These are phyloP conservation scores for Fusarium goolgardi DNA, from an alignment of 2,329 filamentous ascomycete genomes.

Conservation along the genomic window DNA sequence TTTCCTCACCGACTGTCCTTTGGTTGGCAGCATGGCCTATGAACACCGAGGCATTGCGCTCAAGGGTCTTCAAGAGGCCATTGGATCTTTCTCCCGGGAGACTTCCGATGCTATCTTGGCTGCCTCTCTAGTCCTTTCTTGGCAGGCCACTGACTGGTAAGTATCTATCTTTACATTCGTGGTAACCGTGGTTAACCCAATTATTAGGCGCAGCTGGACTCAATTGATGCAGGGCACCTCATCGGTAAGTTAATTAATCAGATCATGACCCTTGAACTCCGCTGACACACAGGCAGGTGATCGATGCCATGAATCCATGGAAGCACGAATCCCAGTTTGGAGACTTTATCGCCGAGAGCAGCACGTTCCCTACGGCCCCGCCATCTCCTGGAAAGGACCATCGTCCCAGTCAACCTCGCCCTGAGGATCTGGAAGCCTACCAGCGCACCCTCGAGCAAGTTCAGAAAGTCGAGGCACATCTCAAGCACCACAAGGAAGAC, in stretches of 20 bases:
- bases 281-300: constrained; percentile 67
- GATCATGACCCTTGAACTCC: background rate
- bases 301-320: constrained; percentile 92
- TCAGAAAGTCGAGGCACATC: constrained; percentile 73
- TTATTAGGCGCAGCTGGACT: constrained; percentile 86
- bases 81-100: constrained; percentile 83
- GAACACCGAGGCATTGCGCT: constrained; percentile 88
- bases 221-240: constrained; percentile 92
- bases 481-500: constrained; percentile 77
- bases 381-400: constrained; percentile 71
- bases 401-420: constrained; percentile 70
- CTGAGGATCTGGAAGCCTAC: constrained; percentile 77
- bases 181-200: constrained; percentile 42
- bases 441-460: constrained; percentile 75
- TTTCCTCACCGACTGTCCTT: constrained; percentile 85
- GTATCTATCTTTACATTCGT: constrained; percentile 45
- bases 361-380: constrained; percentile 75
- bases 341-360: constrained; percentile 83
- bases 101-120: constrained; percentile 93
- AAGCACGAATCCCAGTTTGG: constrained; percentile 89
- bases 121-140: constrained; percentile 90
- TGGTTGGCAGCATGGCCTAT: constrained; percentile 89
- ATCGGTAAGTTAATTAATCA: constrained; percentile 70
- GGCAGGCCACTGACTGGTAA: constrained; percentile 97
- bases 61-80: constrained; percentile 88